Evolutionary conservation across 768 basidiomycete genomes (phyloP).

Genomic region (Termitomyces eurrhizus): DNA sequence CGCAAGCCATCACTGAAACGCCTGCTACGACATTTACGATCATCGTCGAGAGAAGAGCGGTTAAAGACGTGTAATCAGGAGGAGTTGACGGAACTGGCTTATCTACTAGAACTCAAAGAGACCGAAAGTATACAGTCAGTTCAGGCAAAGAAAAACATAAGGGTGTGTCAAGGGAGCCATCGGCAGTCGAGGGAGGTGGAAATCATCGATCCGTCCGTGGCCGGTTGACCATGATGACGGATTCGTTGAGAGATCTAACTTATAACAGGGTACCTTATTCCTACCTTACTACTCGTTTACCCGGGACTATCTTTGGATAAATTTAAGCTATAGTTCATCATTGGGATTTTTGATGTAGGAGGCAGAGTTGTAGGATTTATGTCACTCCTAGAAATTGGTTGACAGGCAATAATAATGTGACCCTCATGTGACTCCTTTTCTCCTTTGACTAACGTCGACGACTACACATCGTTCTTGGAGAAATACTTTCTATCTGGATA

Average conservation of each 20-base stretch:
- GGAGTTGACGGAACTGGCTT: no score
- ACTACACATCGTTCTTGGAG: not conserved
- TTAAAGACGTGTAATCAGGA: no score
- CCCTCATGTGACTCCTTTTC: slow-evolving; percentile 14
- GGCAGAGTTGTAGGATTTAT: no score
- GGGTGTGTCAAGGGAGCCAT: no score
- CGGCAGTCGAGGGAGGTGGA: no score
- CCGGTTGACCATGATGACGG: not conserved
- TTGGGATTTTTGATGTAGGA: not conserved
- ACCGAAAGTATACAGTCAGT: no score
- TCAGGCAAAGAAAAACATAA: no score
- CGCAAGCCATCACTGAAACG: slow-evolving; percentile 10
- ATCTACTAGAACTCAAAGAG: no score
- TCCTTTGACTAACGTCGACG: slow-evolving; percentile 5
- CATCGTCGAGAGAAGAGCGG: no score
- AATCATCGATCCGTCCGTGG: slow-evolving; percentile 14
- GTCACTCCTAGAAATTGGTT: not conserved
- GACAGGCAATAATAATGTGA: not conserved
- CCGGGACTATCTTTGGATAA: not conserved
- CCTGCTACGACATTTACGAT: slow-evolving; percentile 1
- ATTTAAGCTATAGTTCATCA: not conserved
- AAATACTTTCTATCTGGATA: not conserved
- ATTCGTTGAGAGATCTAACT: not conserved
- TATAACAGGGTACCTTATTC: not conserved
- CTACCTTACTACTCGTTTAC: not conserved